phyloP scores from a whole-genome alignment of 495 filamentous ascomycete genomes.

The Stereocaulon alpinum region DNA sequence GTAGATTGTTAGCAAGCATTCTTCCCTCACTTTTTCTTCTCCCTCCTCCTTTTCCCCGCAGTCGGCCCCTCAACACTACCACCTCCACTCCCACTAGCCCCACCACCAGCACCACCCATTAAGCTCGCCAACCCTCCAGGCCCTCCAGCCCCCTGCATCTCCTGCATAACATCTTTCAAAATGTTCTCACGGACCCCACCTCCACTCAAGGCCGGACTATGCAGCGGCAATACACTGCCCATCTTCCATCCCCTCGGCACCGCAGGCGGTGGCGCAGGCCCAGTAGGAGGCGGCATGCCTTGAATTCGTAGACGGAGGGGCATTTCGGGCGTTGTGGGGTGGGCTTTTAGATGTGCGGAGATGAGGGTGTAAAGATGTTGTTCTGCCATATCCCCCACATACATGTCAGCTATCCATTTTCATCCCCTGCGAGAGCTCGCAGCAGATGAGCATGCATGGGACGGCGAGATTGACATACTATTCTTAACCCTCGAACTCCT shows the following conservation, averaged over 20 bases:
- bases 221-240: slow-evolving; percentile 67
- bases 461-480: slow-evolving; percentile 42
- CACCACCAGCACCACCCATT: slow-evolving; percentile 41
- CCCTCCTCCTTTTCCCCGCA: slow-evolving; percentile 19
- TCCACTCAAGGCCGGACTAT: slow-evolving; percentile 79
- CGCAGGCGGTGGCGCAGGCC: slow-evolving; percentile 57
- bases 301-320: slow-evolving; percentile 56
- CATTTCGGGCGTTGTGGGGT: slow-evolving; percentile 65
- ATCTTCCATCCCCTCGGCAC: slow-evolving; percentile 93
- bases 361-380: slow-evolving; percentile 77
- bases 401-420: background rate
- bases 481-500: slow-evolving; percentile 56
- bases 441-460: no score
- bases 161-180: slow-evolving; percentile 93
- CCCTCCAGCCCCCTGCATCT: slow-evolving; percentile 54
- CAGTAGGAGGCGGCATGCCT: slow-evolving; percentile 53
- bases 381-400: slow-evolving; percentile 32
- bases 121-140: slow-evolving; percentile 70
- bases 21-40: slow-evolving; percentile 13
- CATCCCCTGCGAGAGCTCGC: background rate
- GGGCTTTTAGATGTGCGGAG: slow-evolving; percentile 56
- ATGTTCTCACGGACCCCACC: slow-evolving; percentile 95
- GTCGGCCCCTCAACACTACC: slow-evolving; percentile 14
- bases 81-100: slow-evolving; percentile 4
- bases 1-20: background rate